Conservation (phyloP, 164 flowering plant species). For the Cinnamomum micranthum region DNA sequence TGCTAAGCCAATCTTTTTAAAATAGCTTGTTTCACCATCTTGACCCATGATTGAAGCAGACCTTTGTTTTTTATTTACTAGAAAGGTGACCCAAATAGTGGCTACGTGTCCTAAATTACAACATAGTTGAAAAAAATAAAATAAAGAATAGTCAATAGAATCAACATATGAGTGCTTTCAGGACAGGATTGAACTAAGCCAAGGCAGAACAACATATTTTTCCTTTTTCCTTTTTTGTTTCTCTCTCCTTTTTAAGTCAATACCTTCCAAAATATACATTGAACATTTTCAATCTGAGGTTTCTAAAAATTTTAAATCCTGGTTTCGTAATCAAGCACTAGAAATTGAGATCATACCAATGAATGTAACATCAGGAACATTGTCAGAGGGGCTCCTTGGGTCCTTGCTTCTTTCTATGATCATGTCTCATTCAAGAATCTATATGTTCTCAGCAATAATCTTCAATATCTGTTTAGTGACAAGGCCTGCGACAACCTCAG, state of each 20-base stretch:
- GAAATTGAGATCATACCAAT: not conserved
- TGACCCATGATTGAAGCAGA: not conserved
- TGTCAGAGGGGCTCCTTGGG: not conserved
- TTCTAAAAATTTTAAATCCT: not conserved
- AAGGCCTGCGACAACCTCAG: conserved; percentile 56
- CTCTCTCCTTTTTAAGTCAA: not conserved
- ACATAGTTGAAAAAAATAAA: not conserved
- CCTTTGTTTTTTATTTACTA: no score
- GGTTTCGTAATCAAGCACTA: not conserved
- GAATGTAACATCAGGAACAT: not conserved
- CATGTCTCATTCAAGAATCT: not conserved
- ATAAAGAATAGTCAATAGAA: not conserved
- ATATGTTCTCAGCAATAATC: conserved; percentile 15
- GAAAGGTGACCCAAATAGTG: no score
- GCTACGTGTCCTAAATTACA: not conserved
- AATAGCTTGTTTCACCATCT: not conserved
- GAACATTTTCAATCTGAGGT: not conserved
- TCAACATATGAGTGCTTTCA: not conserved
- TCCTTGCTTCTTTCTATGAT: not conserved
- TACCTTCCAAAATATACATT: not conserved
- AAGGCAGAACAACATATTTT: not conserved
- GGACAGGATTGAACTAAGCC: not conserved
- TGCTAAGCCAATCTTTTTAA: not conserved
- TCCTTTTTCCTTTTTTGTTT: not conserved
- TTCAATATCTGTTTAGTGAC: conserved; percentile 37